A percentile compares a stretch with the other conserved stretches of the same genome.
Evolutionary conservation across 441 rosid species (phyloP).

Genomic region (Theobroma grandiflorum): DNA sequence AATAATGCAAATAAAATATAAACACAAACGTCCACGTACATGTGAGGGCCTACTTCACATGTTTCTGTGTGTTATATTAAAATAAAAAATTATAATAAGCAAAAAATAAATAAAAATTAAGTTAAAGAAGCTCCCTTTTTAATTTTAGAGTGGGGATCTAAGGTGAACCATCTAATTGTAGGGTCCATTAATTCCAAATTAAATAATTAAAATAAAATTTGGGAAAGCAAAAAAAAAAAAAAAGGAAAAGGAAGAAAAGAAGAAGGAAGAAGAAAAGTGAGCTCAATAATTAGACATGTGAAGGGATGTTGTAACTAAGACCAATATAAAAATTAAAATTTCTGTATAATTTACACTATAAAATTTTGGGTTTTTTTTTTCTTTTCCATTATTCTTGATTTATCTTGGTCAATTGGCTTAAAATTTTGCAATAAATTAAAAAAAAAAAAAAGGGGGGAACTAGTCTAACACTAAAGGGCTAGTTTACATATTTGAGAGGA

Average conservation of each 20-base stretch:
- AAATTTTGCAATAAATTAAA: no score
- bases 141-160: slow-evolving; percentile 40
- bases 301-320: not conserved
- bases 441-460: no score
- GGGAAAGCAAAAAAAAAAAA: not conserved
- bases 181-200: slow-evolving; percentile 20
- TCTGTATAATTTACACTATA: not conserved
- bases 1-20: not conserved
- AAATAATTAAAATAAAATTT: not conserved
- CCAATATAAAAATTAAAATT: not conserved
- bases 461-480: no score
- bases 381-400: no score
- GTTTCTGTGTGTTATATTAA: slow-evolving; percentile 7
- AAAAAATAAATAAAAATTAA: not conserved
- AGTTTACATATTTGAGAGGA: no score
- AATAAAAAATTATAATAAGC: not conserved
- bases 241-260: not conserved
- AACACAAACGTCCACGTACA: slow-evolving; percentile 21
- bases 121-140: not conserved
- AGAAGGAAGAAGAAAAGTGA: not conserved
- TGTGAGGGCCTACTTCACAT: slow-evolving; percentile 23
- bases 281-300: not conserved
- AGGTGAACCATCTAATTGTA: slow-evolving; percentile 34
- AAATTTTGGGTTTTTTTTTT: not conserved
- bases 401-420: not conserved